Base-by-base conservation (phyloP, 768 basidiomycete genomes). In the Hemileccinum rubropunctum region DNA sequence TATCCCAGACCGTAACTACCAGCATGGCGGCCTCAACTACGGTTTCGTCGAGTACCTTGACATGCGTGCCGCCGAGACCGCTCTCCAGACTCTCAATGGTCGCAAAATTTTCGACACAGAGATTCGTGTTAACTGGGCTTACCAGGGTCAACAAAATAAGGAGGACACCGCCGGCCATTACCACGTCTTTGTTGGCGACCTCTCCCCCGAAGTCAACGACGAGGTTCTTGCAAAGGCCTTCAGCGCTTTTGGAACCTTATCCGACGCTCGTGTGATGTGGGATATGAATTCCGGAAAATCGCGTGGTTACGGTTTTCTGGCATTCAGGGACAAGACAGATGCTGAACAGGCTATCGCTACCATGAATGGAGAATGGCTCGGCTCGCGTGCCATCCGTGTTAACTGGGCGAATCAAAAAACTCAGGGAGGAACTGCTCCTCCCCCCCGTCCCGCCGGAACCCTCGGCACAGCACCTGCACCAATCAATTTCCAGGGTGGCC, bases 321-420 rank as follows among this genome's bases (percentile, higher is more conserved):
- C 95, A 3, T 98, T 98, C 81, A 82, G 95, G 62, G 97, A 99
- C 77, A 95, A 95, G 74, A 92, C 95, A 45, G 97, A 99, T 63
- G 97, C 97, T 28, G 97, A 99, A 69, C 97, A 98, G 70, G 97
- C 97, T 37, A 99, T 99, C 67, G 89, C 91, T 28, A 95, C 95
- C 53, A 99, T 99, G 97, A 99, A 99, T 65, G 97, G 97, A 50
- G 95, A 99, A 77, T 99, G 93, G 93, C 80, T 99, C 33, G 97
- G 97, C 42, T 93, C 93, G 27, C 84, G 97, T 53, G 97, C 97
- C 54, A 99, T 99, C 64, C 87, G 97, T 58, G 95, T 98, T 71
- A 99, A 99, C 75, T 99, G 95, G 95, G 97, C 97, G 47, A 98
- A 98, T 75, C 95, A 98, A 74, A 98, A 98, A 77, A 98, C 95